Evolutionary conservation across 2,329 filamentous ascomycete species (phyloP), one percentile per base, ranked within the genome.

Genomic region (Hypoxylon sp.): DNA sequence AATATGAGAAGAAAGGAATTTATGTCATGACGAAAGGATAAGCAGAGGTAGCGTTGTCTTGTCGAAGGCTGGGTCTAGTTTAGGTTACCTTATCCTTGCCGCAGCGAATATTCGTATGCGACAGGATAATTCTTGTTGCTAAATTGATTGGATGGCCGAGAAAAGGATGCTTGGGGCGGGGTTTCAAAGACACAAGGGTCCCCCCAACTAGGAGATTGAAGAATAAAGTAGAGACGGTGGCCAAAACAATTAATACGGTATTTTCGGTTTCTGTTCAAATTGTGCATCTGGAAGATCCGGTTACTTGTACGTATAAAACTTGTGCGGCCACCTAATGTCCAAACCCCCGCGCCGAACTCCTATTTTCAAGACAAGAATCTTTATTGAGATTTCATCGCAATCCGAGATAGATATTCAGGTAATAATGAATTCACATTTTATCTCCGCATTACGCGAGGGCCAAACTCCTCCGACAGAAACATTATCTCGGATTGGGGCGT

Each of bases 1-100:
- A 56, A 56, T 56, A 56, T 52, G 56, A 56, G 48, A 49, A 43
- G 46, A 38, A 45, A 43, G 20, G 40, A 57, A 40, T 56, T 57
- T 49, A 55, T 53, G 49, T 59, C 34, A 57, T 57, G 56, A 54
- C 42, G 49, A 53, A 49, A 51, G 46, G 31, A 34, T 51, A 32
- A 49, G 40, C 27, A 37, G 45, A 54, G 36, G 46, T 54, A 55
- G 43, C 47, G 42, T 35, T n/a, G 48, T 44, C 43, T 30, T 49
- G 27, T 37, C 29, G 12, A 32, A 38, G 29, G 31, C 34, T 13
- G 11, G 32, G 35, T 30, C 38, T 30, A 34, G 40, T 37, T 9
- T 30, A 34, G 40, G 42, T 9, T 25, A 25, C 9, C 21, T 31
- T n/a, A 59, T 48, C 55, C 56, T 32, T 53, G 56, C 44, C 29